phyloP scores from a whole-genome alignment of 768 basidiomycete genomes.

The Imleria badia region DNA sequence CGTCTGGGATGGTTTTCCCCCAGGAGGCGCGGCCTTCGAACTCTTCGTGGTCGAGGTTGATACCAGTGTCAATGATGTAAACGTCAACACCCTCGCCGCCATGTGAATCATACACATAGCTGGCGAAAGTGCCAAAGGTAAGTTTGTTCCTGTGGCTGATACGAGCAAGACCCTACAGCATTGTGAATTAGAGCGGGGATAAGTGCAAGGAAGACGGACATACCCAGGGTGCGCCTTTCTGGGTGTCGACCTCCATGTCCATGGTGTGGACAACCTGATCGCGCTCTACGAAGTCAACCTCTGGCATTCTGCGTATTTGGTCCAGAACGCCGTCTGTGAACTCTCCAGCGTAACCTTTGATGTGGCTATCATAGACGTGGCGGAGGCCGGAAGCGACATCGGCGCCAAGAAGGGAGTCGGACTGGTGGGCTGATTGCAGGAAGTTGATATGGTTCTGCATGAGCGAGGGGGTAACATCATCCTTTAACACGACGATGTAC shows the following conservation, averaged over 20 bases:
- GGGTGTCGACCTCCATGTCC: constrained; percentile 31
- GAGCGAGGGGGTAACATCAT: constrained; percentile 53
- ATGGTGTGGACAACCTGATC: constrained; percentile 90
- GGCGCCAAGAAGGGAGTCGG: constrained; percentile 49
- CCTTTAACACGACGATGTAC: constrained; percentile 92
- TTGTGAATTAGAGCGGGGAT: constrained; percentile 11
- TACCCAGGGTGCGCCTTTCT: constrained; percentile 87
- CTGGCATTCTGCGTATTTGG: constrained; percentile 76
- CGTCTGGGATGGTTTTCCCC: constrained; percentile 92
- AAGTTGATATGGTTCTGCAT: constrained; percentile 80
- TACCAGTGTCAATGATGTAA: constrained; percentile 85
- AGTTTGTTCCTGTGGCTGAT: constrained; percentile 84
- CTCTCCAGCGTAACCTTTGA: constrained; percentile 78
- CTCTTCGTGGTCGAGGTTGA: constrained; percentile 82
- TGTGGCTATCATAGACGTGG: constrained; percentile 75
- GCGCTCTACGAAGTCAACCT: constrained; percentile 89
- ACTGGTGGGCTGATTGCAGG: constrained; percentile 60
- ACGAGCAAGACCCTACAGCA: constrained; percentile 83
- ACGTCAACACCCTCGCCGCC: constrained; percentile 96
- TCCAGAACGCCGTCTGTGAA: constrained; percentile 73
- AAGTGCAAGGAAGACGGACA: constrained; percentile 19
- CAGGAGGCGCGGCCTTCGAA: constrained; percentile 88
- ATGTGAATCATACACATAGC: constrained; percentile 65
- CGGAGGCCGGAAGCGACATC: constrained; percentile 50
- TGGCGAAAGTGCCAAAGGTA: constrained; percentile 76